A percentile compares a stretch with the other conserved stretches of the same genome.
Conservation (phyloP, 192 early-diverging fungal genomes). For the Backusella parvicylindrica region DNA sequence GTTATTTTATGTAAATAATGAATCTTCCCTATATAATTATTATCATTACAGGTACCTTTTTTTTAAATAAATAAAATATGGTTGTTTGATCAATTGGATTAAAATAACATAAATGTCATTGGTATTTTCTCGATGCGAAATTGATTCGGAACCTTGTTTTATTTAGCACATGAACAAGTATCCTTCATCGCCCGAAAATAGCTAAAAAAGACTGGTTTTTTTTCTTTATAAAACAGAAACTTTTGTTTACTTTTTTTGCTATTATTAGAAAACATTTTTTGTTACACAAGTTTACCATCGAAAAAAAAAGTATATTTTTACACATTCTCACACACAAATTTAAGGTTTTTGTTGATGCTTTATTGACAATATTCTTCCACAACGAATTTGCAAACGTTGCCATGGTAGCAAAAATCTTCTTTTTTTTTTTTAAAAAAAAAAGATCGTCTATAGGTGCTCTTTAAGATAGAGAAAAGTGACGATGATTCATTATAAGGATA, state of each 20-base stretch:
- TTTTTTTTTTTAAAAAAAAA: not conserved
- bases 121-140: not conserved
- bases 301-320: not conserved
- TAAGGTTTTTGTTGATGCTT: not conserved
- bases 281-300: not conserved
- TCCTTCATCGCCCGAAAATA: not conserved
- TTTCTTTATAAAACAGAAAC: not conserved
- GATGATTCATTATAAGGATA: not conserved
- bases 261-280: not conserved
- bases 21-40: too few species aligned
- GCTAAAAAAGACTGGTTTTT: not conserved
- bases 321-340: not conserved
- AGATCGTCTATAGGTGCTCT: not conserved
- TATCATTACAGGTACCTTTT: not conserved
- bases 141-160: not conserved
- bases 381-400: not conserved
- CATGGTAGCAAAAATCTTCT: not conserved
- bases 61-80: not conserved
- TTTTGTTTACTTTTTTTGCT: not conserved
- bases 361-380: not conserved
- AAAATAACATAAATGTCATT: not conserved
- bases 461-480: not conserved
- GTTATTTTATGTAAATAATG: too few species aligned
- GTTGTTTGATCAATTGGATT: not conserved
- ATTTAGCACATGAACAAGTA: not conserved